Conservation (phyloP, 2,329 filamentous ascomycete species). For the Hypoxylon sp. region DNA sequence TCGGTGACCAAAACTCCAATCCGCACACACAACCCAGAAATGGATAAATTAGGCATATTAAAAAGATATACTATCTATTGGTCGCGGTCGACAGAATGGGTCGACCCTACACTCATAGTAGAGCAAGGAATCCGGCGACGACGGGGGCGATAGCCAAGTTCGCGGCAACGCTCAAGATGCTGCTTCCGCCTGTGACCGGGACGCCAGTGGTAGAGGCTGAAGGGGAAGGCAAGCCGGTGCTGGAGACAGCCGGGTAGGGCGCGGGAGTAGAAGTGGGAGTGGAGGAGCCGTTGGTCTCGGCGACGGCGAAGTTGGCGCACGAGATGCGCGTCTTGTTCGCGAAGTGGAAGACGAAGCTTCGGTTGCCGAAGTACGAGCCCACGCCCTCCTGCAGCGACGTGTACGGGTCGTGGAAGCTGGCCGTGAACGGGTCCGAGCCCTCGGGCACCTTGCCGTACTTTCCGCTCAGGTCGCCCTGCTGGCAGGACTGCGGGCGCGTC, state of each 20-base stretch:
- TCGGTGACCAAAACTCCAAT: too few species aligned
- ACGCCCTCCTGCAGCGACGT: slow-evolving; percentile 61
- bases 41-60: too few species aligned
- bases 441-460: slow-evolving; percentile 74
- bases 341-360: slow-evolving; percentile 70
- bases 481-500: slow-evolving; percentile 67
- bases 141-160: slow-evolving; percentile 37
- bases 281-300: slow-evolving; percentile 30
- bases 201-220: slow-evolving; percentile 8
- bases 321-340: slow-evolving; percentile 70
- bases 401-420: slow-evolving; percentile 64
- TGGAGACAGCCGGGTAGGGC: slow-evolving; percentile 4
- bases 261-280: slow-evolving; percentile 27
- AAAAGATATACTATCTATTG: too few species aligned
- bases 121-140: slow-evolving; percentile 35
- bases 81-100: too few species aligned
- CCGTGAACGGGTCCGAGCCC: slow-evolving; percentile 56
- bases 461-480: slow-evolving; percentile 79
- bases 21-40: too few species aligned
- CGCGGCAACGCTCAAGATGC: slow-evolving; percentile 24
- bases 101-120: slow-evolving; percentile 30
- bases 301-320: slow-evolving; percentile 67
- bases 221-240: slow-evolving; percentile 15
- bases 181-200: slow-evolving; percentile 16
- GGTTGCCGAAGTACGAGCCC: slow-evolving; percentile 70